A percentile compares a stretch with the other conserved stretches of the same genome.
These are phyloP conservation scores for Phaffia australis DNA, from an alignment of 768 basidiomycete genomes.

Conservation along the genomic window DNA sequence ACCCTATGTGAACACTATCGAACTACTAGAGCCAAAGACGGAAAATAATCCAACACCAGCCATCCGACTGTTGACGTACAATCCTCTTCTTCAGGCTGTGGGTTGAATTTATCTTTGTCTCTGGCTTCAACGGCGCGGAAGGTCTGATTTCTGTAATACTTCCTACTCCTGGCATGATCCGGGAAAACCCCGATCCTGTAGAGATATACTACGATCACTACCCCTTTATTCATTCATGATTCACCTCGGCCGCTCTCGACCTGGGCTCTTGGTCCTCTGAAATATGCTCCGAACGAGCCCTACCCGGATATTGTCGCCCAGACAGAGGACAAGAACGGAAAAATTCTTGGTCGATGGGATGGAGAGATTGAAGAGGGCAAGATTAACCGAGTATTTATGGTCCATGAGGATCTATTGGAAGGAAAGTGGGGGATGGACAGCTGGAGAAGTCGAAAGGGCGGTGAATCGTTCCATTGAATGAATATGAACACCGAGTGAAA, in stretches of 20 bases:
- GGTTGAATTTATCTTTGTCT: not conserved
- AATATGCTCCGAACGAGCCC: not conserved
- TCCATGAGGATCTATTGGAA: conserved; percentile 24
- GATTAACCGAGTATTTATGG: conserved; percentile 14
- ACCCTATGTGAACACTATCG: conserved; percentile 60
- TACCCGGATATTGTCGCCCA: conserved; percentile 25
- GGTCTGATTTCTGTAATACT: not conserved
- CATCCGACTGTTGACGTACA: conserved; percentile 23
- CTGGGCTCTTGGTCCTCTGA: conserved; percentile 21
- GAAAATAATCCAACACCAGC: conserved; percentile 16
- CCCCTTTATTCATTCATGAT: conserved; percentile 21
- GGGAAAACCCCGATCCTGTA: not conserved
- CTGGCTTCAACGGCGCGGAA: not conserved
- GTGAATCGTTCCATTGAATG: too few relatives aligned
- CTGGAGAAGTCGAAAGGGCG: conserved; percentile 14
- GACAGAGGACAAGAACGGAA: conserved; percentile 20
- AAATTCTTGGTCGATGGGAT: conserved; percentile 22
- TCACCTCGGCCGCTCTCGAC: conserved; percentile 21
- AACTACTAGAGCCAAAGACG: conserved; percentile 20
- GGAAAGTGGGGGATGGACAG: conserved; percentile 21
- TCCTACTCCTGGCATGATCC: not conserved
- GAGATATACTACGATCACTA: conserved; percentile 25
- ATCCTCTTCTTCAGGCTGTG: conserved; percentile 19
- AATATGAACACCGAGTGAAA: too few relatives aligned
- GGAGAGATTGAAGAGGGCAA: conserved; percentile 13